phyloP scores from a whole-genome alignment of 2,329 filamentous ascomycete genomes.

The Coccinonectria pachysandricola region DNA sequence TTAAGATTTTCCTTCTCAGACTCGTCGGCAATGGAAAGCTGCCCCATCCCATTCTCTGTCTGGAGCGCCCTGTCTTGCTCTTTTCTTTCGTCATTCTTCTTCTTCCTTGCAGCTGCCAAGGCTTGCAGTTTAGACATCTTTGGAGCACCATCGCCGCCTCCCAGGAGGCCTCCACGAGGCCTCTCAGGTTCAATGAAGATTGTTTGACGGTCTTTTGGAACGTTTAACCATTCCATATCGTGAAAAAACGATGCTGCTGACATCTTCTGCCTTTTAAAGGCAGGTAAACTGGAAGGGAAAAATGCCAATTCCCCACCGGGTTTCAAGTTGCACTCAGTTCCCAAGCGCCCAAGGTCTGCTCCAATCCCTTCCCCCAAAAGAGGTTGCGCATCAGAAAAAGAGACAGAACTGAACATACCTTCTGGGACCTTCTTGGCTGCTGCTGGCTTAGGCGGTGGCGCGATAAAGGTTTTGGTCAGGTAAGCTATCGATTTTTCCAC shows the following conservation, averaged over 20 bases:
- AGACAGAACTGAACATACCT: constrained; percentile 29
- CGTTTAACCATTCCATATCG: constrained; percentile 76
- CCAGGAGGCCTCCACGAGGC: constrained; percentile 60
- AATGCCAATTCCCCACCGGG: constrained; percentile 1
- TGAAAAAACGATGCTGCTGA: constrained; percentile 54
- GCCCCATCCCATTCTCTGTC: constrained; percentile 20
- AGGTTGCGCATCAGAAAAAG: constrained; percentile 19
- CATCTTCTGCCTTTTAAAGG: constrained; percentile 10
- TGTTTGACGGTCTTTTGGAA: constrained; percentile 56
- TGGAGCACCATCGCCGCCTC: constrained; percentile 55
- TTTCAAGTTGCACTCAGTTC: constrained; percentile 6
- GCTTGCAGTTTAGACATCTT: constrained; percentile 88
- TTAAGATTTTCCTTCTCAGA: constrained; percentile 19
- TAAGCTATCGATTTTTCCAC: constrained; percentile 76
- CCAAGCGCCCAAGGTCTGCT: constrained; percentile 20
- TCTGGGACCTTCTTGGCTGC: constrained; percentile 31
- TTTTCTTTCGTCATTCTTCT: constrained; percentile 60
- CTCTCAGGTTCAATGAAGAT: constrained; percentile 48
- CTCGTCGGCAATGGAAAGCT: constrained; percentile 22
- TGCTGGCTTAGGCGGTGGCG: constrained; percentile 32
- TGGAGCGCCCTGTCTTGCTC: constrained; percentile 17
- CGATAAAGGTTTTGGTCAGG: constrained; percentile 54
- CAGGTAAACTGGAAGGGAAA: constrained; percentile 5
- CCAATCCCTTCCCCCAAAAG: constrained; percentile 20
- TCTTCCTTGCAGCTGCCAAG: constrained; percentile 75